Conservation (phyloP, 495 filamentous ascomycete species). For the Aspergillus mulundensis region DNA sequence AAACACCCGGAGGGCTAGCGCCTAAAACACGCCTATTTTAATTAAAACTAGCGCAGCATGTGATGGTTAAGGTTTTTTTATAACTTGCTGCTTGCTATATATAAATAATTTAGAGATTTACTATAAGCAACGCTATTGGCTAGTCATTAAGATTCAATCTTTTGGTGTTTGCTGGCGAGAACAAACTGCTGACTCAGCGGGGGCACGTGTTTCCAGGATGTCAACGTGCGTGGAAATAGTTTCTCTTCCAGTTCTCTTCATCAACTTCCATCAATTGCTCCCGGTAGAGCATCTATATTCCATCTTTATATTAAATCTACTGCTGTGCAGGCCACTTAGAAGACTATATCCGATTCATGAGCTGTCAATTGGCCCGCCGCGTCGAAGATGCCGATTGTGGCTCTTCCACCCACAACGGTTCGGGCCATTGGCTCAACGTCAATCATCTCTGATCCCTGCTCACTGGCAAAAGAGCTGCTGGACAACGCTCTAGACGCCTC, state of each 20-base stretch:
- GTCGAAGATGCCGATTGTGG: conserved; percentile 54
- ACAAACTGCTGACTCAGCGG: not conserved
- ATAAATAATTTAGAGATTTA: too few species aligned
- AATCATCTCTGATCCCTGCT: conserved; percentile 65
- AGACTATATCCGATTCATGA: not conserved
- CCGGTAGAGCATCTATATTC: not conserved
- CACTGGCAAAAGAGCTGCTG: conserved; percentile 83
- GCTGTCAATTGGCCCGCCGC: not conserved
- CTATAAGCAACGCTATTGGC: too few species aligned
- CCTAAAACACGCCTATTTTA: too few species aligned
- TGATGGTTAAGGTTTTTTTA: too few species aligned
- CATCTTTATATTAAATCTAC: not conserved
- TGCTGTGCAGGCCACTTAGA: not conserved
- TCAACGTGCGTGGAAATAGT: conserved; percentile 6
- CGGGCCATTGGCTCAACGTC: conserved; percentile 69
- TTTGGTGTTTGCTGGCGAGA: not conserved
- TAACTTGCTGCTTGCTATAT: too few species aligned
- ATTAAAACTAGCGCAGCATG: too few species aligned
- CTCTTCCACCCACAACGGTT: conserved; percentile 62
- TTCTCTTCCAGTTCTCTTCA: not conserved
- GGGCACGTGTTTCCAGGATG: not conserved
- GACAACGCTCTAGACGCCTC: conserved; percentile 88
- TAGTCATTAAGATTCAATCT: too few species aligned
- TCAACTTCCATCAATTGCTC: not conserved
- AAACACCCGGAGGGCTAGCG: too few species aligned